A percentile compares a stretch with the other conserved stretches of the same genome.
Evolutionary conservation across 192 early-diverging fungal genomes (phyloP).

Genomic region (Coemansia sp.): DNA sequence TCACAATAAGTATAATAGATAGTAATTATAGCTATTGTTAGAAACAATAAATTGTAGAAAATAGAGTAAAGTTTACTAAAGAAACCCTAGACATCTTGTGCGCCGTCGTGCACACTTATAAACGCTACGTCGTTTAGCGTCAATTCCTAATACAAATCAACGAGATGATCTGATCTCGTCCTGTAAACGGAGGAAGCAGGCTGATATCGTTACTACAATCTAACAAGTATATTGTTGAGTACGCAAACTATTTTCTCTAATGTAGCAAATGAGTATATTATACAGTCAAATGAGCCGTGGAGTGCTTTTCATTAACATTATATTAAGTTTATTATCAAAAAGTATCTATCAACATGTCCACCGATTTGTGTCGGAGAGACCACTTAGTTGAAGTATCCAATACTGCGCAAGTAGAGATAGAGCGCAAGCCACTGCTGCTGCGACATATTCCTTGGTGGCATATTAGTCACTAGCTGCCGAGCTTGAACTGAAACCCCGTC

Average conservation of each 20-base stretch:
- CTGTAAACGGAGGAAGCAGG: too few relatives aligned
- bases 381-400: constrained; percentile 6
- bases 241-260: background rate
- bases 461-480: constrained; percentile 26
- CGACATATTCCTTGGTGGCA: constrained; percentile 13
- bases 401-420: constrained; percentile 14
- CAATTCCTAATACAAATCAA: too few relatives aligned
- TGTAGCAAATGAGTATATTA: background rate
- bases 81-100: too few relatives aligned
- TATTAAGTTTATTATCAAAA: background rate
- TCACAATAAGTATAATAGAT: too few relatives aligned
- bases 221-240: background rate
- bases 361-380: background rate
- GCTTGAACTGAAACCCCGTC: background rate
- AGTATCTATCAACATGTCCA: background rate
- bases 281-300: background rate
- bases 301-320: background rate
- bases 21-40: too few relatives aligned
- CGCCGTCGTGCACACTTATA: too few relatives aligned
- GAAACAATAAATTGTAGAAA: too few relatives aligned
- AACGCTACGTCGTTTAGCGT: too few relatives aligned
- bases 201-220: too few relatives aligned
- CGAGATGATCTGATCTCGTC: too few relatives aligned
- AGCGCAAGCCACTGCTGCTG: constrained; percentile 17
- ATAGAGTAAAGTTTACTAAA: too few relatives aligned